phyloP scores from a whole-genome alignment of 2,329 filamentous ascomycete genomes.

The Claviceps cyperi region DNA sequence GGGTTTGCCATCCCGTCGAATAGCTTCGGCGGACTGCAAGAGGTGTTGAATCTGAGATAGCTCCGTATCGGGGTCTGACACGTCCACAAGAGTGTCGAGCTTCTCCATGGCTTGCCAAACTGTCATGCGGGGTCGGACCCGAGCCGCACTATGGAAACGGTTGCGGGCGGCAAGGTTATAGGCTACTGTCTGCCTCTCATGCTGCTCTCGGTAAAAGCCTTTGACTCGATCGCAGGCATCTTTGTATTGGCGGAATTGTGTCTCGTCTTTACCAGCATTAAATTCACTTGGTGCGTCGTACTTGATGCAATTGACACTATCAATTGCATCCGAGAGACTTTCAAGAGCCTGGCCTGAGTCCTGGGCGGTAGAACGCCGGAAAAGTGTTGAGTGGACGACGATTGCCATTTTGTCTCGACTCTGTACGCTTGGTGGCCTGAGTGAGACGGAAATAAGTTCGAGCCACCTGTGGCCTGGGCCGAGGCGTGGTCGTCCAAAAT shows the following conservation, averaged over 20 bases:
- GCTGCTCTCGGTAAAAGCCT: conserved; percentile 66
- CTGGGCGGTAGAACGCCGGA: conserved; percentile 7
- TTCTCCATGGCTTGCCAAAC: conserved; percentile 90
- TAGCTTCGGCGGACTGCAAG: conserved; percentile 77
- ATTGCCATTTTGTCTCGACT: conserved; percentile 6
- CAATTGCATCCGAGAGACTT: conserved; percentile 31
- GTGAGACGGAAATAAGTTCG: background rate
- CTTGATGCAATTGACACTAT: conserved; percentile 41
- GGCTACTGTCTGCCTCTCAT: conserved; percentile 59
- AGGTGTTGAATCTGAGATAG: conserved; percentile 84
- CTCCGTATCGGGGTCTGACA: conserved; percentile 78
- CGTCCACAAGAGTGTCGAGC: conserved; percentile 79
- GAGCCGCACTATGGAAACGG: conserved; percentile 40
- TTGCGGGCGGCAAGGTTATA: conserved; percentile 73
- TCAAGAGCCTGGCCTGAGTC: conserved; percentile 24
- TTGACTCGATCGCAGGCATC: conserved; percentile 73
- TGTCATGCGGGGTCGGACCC: conserved; percentile 55
- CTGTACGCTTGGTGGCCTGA: background rate
- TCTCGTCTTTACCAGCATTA: conserved; percentile 64
- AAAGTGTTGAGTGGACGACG: conserved; percentile 15
- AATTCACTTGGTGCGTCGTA: conserved; percentile 45
- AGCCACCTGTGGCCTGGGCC: background rate
- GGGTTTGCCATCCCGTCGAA: conserved; percentile 70
- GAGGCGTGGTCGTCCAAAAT: background rate
- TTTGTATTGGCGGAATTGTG: conserved; percentile 69